These are phyloP conservation scores for Ambrosia hybrid DNA, from an alignment of 140 eudicot species.

Conservation along the genomic window DNA sequence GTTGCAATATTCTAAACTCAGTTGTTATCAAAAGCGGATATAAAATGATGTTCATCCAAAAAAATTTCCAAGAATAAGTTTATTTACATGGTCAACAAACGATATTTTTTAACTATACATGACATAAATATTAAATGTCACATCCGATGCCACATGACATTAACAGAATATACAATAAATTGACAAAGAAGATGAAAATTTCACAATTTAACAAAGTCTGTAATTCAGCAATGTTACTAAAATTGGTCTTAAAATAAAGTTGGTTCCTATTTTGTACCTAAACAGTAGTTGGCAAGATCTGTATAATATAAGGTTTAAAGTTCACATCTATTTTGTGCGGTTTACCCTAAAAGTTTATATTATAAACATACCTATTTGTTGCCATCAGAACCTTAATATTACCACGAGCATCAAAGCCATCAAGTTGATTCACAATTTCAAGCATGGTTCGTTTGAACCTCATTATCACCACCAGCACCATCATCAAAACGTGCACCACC, in stretches of 20 bases:
- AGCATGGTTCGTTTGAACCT: conserved; percentile 99
- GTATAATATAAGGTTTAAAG: not conserved
- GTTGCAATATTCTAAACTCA: not conserved
- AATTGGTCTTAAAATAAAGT: not conserved
- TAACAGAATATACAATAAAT: not conserved
- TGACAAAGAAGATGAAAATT: too few species aligned
- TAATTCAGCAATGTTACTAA: not conserved
- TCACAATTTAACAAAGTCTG: not conserved
- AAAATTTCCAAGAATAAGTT: too few species aligned
- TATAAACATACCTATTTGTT: conserved; percentile 65
- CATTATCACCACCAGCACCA: conserved; percentile 97
- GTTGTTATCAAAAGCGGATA: not conserved
- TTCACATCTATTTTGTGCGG: not conserved
- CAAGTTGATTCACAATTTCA: conserved; percentile 98
- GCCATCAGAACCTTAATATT: conserved; percentile 98
- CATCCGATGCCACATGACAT: not conserved
- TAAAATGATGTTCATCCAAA: not conserved
- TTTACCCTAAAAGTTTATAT: not conserved
- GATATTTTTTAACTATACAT: not conserved
- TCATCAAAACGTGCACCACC: conserved; percentile 99
- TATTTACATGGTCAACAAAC: too few species aligned
- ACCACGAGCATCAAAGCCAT: conserved; percentile 99
- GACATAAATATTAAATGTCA: not conserved
- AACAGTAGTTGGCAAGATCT: not conserved
- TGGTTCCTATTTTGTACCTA: not conserved